Evolutionary conservation across 176 grass and related monocot genomes (phyloP), one percentile per base, ranked within the genome.

Genomic region (Ensete glaucum): DNA sequence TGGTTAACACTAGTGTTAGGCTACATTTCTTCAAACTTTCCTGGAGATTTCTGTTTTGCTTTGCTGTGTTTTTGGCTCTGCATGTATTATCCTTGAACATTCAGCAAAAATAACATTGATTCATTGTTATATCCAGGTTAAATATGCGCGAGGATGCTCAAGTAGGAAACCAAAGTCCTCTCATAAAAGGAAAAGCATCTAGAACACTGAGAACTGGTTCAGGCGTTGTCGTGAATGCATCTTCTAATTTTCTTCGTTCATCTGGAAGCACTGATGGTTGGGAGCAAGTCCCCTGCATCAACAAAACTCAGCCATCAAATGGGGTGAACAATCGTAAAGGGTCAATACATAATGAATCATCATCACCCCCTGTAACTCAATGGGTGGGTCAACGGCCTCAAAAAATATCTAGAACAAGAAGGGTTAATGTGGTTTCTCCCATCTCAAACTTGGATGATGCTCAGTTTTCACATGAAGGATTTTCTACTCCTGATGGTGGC

Each of bases 371-470:
- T 67, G 88, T 92, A 52, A 70, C 92, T 52, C 80, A 82, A 52
- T 96, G 92, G 92, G 89, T 77, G 6, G 89, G 92, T 17, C 87
- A 92, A 73, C 87, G 89, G 2, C 81, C 89, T 69, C 89, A 89
- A 56, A 96, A 96, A 82, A 96, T 92, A 15, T 85, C 89, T 20
- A 82, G 92, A 34, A 89, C 87, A 69, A 92, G 92, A 83, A 83
- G 92, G 72, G 87, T 89, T 52, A 87, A 92, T 76, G 81, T 96
- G 69, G 87, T 96, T 81, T 92, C 89, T 83, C 92, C 92, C 26
- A 85, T 96, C 52, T 89, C 92, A 79, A 96, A 92, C 80, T 87
- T 86, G 72, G 92, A 96, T 17, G 92, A 92, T 80, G 64, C 74
- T 53, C 82, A 76, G 70, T 54, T 82, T 50, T 71, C 78, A 55